Evolutionary conservation across 2,329 filamentous ascomycete species (phyloP).

Genomic region (Helotiales sp.): DNA sequence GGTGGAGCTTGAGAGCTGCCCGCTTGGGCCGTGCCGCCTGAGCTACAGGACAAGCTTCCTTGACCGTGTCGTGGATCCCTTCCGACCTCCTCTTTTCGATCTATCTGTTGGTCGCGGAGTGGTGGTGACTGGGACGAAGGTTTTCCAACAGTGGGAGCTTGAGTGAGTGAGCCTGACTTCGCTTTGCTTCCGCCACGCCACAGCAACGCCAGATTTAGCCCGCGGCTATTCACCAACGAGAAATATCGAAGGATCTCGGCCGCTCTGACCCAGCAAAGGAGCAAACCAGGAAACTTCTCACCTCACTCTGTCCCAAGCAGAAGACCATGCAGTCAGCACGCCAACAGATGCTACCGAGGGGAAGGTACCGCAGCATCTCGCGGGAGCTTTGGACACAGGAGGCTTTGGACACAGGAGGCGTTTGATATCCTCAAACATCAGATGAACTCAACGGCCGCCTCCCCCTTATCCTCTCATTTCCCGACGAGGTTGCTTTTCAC

Average conservation of each 20-base stretch:
- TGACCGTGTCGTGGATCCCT: neutral
- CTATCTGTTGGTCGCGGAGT: neutral
- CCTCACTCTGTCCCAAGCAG: neutral
- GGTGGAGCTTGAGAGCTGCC: neutral
- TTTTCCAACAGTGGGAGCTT: neutral
- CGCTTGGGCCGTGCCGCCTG: neutral
- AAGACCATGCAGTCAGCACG: neutral
- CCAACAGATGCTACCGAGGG: neutral
- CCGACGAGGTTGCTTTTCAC: neutral
- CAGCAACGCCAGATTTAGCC: constrained; percentile 8
- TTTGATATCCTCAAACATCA: constrained; percentile 1
- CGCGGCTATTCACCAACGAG: constrained; percentile 20
- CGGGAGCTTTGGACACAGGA: neutral
- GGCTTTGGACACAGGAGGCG: neutral
- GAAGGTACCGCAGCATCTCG: neutral
- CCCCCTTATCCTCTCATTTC: neutral
- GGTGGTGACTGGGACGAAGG: neutral
- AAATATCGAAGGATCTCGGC: neutral
- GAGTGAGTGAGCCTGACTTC: neutral
- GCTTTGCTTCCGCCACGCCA: neutral
- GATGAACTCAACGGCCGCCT: neutral
- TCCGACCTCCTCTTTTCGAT: neutral
- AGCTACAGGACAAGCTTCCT: neutral
- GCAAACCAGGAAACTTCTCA: neutral
- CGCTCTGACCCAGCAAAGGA: constrained; percentile 4